Evolutionary conservation across 2,329 filamentous ascomycete species (phyloP), one percentile per base, ranked within the genome.

Genomic region (Botrytis pseudocinerea): DNA sequence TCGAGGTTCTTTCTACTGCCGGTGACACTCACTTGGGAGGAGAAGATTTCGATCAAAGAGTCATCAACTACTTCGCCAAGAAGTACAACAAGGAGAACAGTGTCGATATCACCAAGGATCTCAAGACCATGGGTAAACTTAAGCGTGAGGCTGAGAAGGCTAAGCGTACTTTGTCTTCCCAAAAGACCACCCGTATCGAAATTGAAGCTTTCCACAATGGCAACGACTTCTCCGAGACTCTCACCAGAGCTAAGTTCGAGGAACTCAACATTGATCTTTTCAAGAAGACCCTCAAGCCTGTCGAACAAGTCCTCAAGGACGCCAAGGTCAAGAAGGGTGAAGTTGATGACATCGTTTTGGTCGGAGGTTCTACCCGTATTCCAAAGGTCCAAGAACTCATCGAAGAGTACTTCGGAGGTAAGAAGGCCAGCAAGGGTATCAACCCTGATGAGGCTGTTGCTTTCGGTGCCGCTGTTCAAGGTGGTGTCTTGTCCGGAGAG

Each of bases 111-210:
- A 93, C 91, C 86, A 97, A 97, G 88, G 94, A 98, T 82, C 86
- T 92, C 78, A 98, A 98, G 93, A 92, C 95, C 78, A 98, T 98
- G 95, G 94, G 95, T 87, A 99, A 98, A 88, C 90, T 99, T 80
- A 98, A 98, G 93, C 95, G 96, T 81, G 96, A 98, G 85, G 95
- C 96, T 79, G 96, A 99, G 86, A 98, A 98, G 91, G 96, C 96
- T 86, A 99, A 99, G 93, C 93, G 96, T 82, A 97, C 95, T 80
- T 91, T 99, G 73, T 97, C 93, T 82, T 96, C 93, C 78, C 94
- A 97, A 87, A 95, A 94, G 91, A 94, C 92, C 78, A 93, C 93
- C 78, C 93, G 93, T 79, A 94, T 97, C 79, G 96, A 98, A 87
- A 98, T 99, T 77, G 96, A 99, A 85, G 92, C 93, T 79, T 97